Base-by-base conservation (phyloP, 345 rosid genomes). In the Dovyalis caffra region DNA sequence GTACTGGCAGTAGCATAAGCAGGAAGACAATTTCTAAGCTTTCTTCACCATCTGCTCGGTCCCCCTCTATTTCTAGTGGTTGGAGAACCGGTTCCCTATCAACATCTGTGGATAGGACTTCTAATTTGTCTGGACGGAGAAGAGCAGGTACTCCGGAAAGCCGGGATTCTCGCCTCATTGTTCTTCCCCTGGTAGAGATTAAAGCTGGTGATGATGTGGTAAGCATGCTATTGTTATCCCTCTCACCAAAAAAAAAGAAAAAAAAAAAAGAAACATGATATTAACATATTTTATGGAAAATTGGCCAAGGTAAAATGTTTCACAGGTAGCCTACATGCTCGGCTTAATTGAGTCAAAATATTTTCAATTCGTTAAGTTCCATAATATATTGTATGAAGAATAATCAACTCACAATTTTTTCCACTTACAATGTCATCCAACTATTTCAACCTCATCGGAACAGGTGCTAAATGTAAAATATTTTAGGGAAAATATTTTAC, bases 161-260 rank as follows among this genome's bases (percentile, higher is more conserved):
- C 76, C 84, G 84, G 33, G 90, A 91, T 83, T 90, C 95, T 9
- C 85, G 88, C 65, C 89, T 95, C 64, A 88, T 95, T 79, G 89
- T 88, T 83, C 97, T 95, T 78, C 99, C 99, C 18, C 96, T 90
- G 69, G 95, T 95, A 85, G 99, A 95, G 82, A 82, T 84, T 58
- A 95, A 91, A 85, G 98, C 93, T 74, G 85, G 97, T 64, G 96
- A 95, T 86, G 94, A 92, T 83, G 83, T 91, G 99, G 99, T 95
- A 81, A 88, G 91, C 72, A 74, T 60, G 66, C 64, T 63, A 33
- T 69, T 9, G 35, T 68, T 29, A n/a, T 35, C 57, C 2, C 56
- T 18, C 23, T 49, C 8, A n/a, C n/a, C n/a, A 18, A 49, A 49
- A 49, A 18, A 49, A 18, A 6, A 40, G 0, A 2, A 40, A 43